These are phyloP conservation scores for Lichtheimia hyalospora DNA, from an alignment of 371 early-diverging fungal genomes.

Conservation along the genomic window DNA sequence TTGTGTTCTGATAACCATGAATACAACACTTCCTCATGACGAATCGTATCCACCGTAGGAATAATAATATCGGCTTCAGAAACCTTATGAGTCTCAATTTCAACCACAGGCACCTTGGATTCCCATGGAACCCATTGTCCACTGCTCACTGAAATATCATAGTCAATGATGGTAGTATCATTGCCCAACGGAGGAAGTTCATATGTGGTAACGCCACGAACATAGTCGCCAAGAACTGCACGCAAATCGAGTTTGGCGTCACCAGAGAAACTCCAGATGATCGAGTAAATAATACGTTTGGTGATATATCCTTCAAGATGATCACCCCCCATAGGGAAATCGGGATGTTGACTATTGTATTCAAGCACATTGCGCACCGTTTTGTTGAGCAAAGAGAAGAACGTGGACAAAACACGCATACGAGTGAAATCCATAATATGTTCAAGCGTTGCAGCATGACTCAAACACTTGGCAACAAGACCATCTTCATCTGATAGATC, in stretches of 20 bases:
- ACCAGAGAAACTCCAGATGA: slow-evolving; percentile 97
- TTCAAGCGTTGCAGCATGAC: slow-evolving; percentile 68
- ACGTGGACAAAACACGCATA: slow-evolving; percentile 82
- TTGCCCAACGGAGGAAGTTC: slow-evolving; percentile 74
- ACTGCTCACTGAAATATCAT: slow-evolving; percentile 77
- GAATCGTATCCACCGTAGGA: slow-evolving; percentile 96
- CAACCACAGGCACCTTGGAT: slow-evolving; percentile 87
- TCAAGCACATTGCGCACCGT: slow-evolving; percentile 83
- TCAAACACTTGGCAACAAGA: slow-evolving; percentile 75
- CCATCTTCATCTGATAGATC: slow-evolving; percentile 74
- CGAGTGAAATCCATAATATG: slow-evolving; percentile 98
- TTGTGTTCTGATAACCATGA: slow-evolving; percentile 95
- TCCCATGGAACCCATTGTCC: slow-evolving; percentile 94
- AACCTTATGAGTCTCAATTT: slow-evolving; percentile 96
- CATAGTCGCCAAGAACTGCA: slow-evolving; percentile 77
- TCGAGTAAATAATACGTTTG: slow-evolving; percentile 77
- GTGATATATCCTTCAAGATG: slow-evolving; percentile 78
- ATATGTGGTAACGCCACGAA: slow-evolving; percentile 76
- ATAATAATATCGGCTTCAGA: slow-evolving; percentile 93
- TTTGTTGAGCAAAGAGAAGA: slow-evolving; percentile 92
- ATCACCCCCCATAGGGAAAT: slow-evolving; percentile 87
- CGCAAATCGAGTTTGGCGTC: slow-evolving; percentile 83
- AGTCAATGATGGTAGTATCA: slow-evolving; percentile 82
- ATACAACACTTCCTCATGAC: slow-evolving; percentile 95
- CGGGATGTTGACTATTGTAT: slow-evolving; percentile 88